These are phyloP conservation scores for Gleditsia sinensis DNA, from an alignment of 306 rosid species.

Conservation along the genomic window DNA sequence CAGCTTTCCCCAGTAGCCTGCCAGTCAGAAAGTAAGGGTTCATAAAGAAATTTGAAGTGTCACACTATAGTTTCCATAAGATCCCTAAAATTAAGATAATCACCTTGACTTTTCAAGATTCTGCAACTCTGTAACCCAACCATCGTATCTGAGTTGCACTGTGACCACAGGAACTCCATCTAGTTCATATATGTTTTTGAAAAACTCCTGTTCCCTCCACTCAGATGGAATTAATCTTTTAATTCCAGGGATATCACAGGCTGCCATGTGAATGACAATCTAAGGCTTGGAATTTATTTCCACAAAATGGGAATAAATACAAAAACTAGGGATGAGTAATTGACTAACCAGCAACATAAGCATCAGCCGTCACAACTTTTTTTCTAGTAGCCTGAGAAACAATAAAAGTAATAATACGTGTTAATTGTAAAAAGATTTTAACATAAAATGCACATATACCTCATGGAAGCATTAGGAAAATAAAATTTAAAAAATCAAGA, in stretches of 20 bases:
- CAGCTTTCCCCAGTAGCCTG: constrained; percentile 80
- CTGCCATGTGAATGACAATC: constrained; percentile 55
- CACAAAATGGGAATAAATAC: constrained; percentile 21
- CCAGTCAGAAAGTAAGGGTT: constrained; percentile 41
- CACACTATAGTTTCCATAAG: constrained; percentile 11
- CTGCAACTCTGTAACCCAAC: constrained; percentile 98
- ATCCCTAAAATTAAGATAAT: constrained; percentile 30
- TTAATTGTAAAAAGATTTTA: constrained; percentile 18
- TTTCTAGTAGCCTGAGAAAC: constrained; percentile 78
- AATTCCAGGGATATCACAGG: constrained; percentile 98
- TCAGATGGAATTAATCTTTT: constrained; percentile 79
- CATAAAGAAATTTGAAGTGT: constrained; percentile 35
- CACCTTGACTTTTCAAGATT: constrained; percentile 94
- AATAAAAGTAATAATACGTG: constrained; percentile 1
- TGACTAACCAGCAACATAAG: constrained; percentile 90
- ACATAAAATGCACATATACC: not conserved
- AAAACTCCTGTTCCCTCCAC: constrained; percentile 84
- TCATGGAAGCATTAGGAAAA: not conserved
- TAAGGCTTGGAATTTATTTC: constrained; percentile 23
- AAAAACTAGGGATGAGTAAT: constrained; percentile 22
- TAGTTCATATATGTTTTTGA: constrained; percentile 78
- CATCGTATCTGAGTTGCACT: constrained; percentile 96
- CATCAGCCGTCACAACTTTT: constrained; percentile 87
- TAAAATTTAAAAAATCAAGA: not conserved
- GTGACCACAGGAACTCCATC: constrained; percentile 98